Base-by-base conservation (phyloP, 2,329 filamentous ascomycete genomes). In the Sporothrix luriei region DNA sequence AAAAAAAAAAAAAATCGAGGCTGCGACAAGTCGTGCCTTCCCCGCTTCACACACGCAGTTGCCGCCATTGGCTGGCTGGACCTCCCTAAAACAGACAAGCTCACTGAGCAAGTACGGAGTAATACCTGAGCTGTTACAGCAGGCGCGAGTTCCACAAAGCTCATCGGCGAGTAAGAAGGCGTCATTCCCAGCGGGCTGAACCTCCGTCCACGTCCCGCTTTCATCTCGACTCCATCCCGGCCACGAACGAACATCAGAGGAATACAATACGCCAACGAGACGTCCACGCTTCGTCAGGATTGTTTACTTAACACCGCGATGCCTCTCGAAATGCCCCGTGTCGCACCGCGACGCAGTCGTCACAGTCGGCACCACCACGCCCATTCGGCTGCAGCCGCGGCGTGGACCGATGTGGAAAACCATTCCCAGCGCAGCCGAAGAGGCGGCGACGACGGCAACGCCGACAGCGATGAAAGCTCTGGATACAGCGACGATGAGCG, bases 311-410 rank as follows among this genome's bases (percentile, higher is more conserved):
- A 24, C 29, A 16, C 11, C 29, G 40, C 48, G 10, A 70, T 68
- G 69, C 57, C 69, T 29, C 65, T 70, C 7, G 65, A 70, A 49
- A 70, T 65, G 57, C 65, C 69, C 6, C 65, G 65, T 33, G 69
- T 62, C 38, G 54, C 38, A 21, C 46, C 69, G n/a, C 69, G 69
- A 52, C 55, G 46, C n/a, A 62, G 13, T 26, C 57, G 38, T 13
- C 66, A 33, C 66, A 66, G 29, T 33, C 51, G 9, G 2, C 55
- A 59, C 21, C 55, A 48, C 29, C 62, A 62, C 13, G 13, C 38
- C 7, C 6, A 10, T 40, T 43, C 29, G 11, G 16, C 11, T 11
- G 40, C 21, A 2, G 64, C 67, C 1, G 68, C 68, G 5, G 57
- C 70, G 3, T 57, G 40, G 11, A 26, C 49, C 6, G 68, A 71